Conservation (phyloP, 1,284 basidiomycete species). For the Ganoderma sinense region DNA sequence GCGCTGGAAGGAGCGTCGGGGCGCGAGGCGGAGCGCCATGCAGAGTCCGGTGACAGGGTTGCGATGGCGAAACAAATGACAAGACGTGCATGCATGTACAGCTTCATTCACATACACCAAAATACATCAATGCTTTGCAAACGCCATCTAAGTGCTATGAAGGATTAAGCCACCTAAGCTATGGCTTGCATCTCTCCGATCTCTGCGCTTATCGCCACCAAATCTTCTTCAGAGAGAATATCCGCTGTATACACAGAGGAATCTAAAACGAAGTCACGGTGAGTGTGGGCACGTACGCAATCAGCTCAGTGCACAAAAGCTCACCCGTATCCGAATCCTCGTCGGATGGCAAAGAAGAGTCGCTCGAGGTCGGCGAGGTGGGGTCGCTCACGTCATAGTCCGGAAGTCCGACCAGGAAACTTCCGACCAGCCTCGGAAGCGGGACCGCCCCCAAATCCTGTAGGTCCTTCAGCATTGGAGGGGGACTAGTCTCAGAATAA, state of each 20-base stretch:
- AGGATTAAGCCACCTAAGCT: no score
- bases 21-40: no score
- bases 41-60: no score
- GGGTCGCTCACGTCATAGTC: neutral
- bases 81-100: no score
- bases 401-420: neutral
- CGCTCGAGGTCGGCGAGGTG: neutral
- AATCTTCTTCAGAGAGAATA: neutral
- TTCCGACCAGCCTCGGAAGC: neutral
- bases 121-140: no score
- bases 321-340: neutral
- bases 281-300: neutral
- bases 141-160: no score
- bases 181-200: neutral
- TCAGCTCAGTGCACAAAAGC: no score
- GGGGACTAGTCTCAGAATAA: neutral
- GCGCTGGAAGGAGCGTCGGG: no score
- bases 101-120: no score
- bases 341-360: neutral
- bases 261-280: neutral
- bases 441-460: neutral
- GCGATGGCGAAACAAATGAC: no score
- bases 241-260: neutral
- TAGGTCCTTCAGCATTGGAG: neutral
- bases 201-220: neutral